Conservation (phyloP, 257 asterid species). For the Fraxinus excelsior region DNA sequence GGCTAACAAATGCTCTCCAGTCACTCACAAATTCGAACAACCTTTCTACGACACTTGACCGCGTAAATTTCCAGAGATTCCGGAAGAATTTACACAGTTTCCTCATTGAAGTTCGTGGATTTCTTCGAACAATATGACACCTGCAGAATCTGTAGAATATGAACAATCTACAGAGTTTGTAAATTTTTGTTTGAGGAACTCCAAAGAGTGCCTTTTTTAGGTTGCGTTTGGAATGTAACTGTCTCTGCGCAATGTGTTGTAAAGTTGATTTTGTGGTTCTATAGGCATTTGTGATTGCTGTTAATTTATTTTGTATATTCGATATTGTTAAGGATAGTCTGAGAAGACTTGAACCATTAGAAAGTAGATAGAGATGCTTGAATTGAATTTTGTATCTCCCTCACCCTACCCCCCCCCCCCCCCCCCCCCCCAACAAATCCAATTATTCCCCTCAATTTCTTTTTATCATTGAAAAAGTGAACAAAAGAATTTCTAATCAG, state of each 20-base stretch:
- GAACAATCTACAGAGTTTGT: background rate
- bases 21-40: slow-evolving; percentile 73
- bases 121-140: slow-evolving; percentile 68
- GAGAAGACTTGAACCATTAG: background rate
- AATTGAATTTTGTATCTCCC: background rate
- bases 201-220: background rate
- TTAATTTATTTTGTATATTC: background rate
- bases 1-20: slow-evolving; percentile 77
- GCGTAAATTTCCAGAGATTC: slow-evolving; percentile 79
- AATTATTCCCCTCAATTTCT: background rate
- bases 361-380: background rate
- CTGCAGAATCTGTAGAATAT: slow-evolving; percentile 19
- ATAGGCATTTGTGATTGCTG: background rate
- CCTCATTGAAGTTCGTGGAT: slow-evolving; percentile 89
- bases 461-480: background rate
- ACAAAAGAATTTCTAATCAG: background rate
- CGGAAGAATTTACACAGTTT: slow-evolving; percentile 74
- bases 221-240: background rate
- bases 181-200: background rate
- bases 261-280: background rate
- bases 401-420: background rate
- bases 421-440: background rate
- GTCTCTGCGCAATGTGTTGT: background rate
- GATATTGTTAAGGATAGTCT: background rate
- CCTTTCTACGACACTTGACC: slow-evolving; percentile 78